Evolutionary conservation across 352 stramenopile species (phyloP), one percentile per base, ranked within the genome.

Genomic region (Globisporangium spiculum): DNA sequence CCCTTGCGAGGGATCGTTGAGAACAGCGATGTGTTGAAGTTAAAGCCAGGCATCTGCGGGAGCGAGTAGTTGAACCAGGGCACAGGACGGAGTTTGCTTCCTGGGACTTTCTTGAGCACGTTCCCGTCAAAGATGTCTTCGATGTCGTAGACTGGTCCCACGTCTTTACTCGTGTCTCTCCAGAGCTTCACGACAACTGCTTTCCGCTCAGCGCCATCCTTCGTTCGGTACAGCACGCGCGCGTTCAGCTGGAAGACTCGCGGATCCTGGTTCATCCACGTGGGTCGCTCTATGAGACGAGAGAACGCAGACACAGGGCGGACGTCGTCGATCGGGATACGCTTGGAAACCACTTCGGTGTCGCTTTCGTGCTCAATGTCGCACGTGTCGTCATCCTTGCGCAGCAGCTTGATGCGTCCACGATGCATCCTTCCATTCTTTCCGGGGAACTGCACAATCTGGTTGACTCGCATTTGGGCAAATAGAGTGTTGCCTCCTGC

Each of bases 321-420:
- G 48, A 90, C 66, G 5, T 68, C 65, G 16, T 78, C 69, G 0
- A 80, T 65, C 4, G 76, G 62, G 1, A 90, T 75, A 12, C 80
- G 78, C 41, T 88, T 86, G 0, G 78, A 85, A 0, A 91, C 60
- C 2, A 67, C 73, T 4, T 84, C 81, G 1, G 60, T 57, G 61
- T 90, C 79, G 41, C 75, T 89, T 64, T 85, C 81, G 53, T 91
- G 83, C 63, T 82, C 78, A n/a, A 90, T 75, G 38, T 91, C 83
- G 48, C 81, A 91, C 24, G 66, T 67, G 12, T 75, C 64, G 22
- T 86, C 73, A 12, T 84, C 75, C 20, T 76, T 62, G 32, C 79
- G 79, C 12, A 89, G 60, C 24, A 74, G 56, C 55, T 78, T 79
- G 36, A 89, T 80, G 22, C 80, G 71, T 0, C 83, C 83, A 22